Evolutionary conservation across 2,329 filamentous ascomycete genomes (phyloP).

Genomic region (Plectosphaerella cucumerina): DNA sequence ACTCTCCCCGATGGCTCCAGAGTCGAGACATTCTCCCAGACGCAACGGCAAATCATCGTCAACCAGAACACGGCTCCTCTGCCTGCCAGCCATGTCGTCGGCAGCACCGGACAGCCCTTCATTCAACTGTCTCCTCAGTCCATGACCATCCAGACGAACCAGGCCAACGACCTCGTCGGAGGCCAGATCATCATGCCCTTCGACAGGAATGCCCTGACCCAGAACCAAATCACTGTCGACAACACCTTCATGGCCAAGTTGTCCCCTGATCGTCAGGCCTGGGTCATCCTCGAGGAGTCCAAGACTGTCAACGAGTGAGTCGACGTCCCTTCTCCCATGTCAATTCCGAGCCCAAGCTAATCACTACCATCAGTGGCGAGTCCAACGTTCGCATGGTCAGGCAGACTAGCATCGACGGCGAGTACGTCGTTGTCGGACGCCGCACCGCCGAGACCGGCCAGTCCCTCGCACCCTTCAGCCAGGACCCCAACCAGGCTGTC

Average conservation of each 20-base stretch:
- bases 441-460: conserved; percentile 13
- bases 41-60: conserved; percentile 15
- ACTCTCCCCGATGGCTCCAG: conserved; percentile 15
- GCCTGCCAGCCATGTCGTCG: conserved; percentile 15
- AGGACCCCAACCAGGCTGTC: conserved; percentile 9
- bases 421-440: conserved; percentile 15
- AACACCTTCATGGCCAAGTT: conserved; percentile 16
- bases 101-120: conserved; percentile 16
- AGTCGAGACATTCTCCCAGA: conserved; percentile 17
- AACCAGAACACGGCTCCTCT: conserved; percentile 16
- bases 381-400: conserved; percentile 17
- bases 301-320: conserved; percentile 15
- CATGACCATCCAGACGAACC: conserved; percentile 15
- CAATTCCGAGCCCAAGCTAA: not conserved
- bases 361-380: conserved; percentile 8
- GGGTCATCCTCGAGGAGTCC: conserved; percentile 14
- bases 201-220: conserved; percentile 11
- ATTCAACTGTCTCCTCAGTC: conserved; percentile 16
- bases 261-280: conserved; percentile 14
- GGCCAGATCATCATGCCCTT: conserved; percentile 16
- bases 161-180: conserved; percentile 15
- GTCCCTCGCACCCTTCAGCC: conserved; percentile 14
- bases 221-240: conserved; percentile 14
- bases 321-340: not conserved
- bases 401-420: conserved; percentile 15